Base-by-base conservation (phyloP, 148 eudicot species). In the Amaranthus hypochondriacus region DNA sequence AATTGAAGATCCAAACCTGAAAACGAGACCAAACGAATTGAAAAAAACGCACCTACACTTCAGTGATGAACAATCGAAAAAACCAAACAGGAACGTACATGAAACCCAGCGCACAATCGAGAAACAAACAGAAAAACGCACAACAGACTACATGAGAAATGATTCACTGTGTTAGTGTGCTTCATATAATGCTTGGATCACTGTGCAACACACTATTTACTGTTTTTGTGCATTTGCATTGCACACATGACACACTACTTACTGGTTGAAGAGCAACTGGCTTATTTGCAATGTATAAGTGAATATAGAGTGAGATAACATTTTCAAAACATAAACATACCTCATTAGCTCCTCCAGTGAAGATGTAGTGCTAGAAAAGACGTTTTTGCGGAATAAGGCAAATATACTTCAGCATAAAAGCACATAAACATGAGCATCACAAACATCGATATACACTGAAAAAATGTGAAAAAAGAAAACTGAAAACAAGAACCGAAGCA, bases 291-390 rank as follows among this genome's bases (percentile, higher is more conserved):
- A 14, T 10, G 14, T 44, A 73, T 0, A 3, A 39, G 43, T 13
- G 8, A 11, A 18, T 4, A 50, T 21, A 18, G 46, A 15, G 65
- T 48, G 58, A 69, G 18, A 18, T 18, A 18, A 18, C 18, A 18
- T 18, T 18, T 6, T 14, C 2, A 28, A 10, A 28, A 44, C 48
- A 14, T 69, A 59, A 57, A 42, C 76, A 61, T 71, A 89, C 98
- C 98, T 92, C 89, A 83, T 82, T 68, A 92, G 70, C 85, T 90
- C 98, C 80, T 90, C 98, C 53, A 62, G 77, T 73, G 28, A 78
- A 48, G 67, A 68, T 73, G 84, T 75, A 76, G 82, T 76, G 48
- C 78, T 80, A 44, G 76, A 68, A 59, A 81, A 71, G 21, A 72
- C 65, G 70, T 75, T 80, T 88, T 93, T 92, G 77, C 82, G 78